A percentile compares a stretch with the other conserved stretches of the same genome.
phyloP scores from a whole-genome alignment of 768 basidiomycete genomes.

The Kondoa malvinella region DNA sequence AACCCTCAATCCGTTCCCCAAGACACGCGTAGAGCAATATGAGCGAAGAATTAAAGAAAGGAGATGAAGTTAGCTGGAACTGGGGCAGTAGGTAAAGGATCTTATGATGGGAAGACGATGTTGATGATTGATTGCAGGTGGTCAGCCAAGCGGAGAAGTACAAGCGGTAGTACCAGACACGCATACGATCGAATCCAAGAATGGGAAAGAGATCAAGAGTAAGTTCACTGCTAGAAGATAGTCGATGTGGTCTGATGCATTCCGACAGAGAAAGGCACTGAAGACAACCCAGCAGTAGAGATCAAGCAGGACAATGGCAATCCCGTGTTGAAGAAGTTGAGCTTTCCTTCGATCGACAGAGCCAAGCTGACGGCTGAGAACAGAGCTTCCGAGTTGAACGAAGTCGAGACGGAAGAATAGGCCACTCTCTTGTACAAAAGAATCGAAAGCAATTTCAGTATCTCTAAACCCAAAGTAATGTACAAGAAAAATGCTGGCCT shows the following conservation, averaged over 20 bases:
- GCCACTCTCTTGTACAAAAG: neutral
- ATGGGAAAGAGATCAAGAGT: neutral
- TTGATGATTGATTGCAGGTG: neutral
- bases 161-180: neutral
- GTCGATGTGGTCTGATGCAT: neutral
- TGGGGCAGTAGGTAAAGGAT: too few species aligned
- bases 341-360: neutral
- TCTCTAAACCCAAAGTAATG: neutral
- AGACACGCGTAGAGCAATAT: too few species aligned
- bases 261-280: neutral
- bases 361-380: neutral
- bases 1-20: too few species aligned
- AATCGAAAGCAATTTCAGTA: neutral
- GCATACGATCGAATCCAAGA: conserved; percentile 3
- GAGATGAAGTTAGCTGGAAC: neutral
- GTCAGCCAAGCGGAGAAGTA: neutral
- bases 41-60: neutral
- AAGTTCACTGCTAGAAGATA: neutral
- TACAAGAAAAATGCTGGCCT: neutral
- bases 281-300: conserved; percentile 2
- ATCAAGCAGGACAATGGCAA: conserved; percentile 3
- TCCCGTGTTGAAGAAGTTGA: conserved; percentile 1
- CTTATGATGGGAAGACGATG: too few species aligned
- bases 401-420: neutral
- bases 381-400: neutral